Conservation (phyloP, 306 rosid genomes). For the Mimosa bimucronata region DNA sequence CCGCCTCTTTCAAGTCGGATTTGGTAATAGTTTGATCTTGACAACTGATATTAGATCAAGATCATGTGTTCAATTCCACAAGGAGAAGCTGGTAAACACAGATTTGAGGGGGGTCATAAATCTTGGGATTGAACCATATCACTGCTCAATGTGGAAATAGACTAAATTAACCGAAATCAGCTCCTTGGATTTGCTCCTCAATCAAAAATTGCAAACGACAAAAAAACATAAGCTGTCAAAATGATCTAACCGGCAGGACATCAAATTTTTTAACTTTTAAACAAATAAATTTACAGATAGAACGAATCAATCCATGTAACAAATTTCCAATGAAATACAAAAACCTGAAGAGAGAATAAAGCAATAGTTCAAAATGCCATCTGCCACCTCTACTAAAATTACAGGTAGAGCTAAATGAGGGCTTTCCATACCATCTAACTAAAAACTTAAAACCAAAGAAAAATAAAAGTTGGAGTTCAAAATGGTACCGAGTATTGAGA, state of each 20-base stretch:
- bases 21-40: neutral
- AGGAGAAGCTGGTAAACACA: neutral
- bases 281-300: neutral
- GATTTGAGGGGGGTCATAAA: neutral
- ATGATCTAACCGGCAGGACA: conserved; percentile 4
- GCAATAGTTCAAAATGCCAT: neutral
- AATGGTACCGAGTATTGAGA: conserved; percentile 51
- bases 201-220: conserved; percentile 11
- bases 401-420: neutral
- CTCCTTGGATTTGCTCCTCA: neutral
- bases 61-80: neutral
- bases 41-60: neutral
- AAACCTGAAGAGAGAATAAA: neutral
- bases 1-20: neutral
- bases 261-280: neutral
- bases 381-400: neutral
- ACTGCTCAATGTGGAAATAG: neutral
- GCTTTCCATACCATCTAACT: neutral
- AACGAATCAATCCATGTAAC: neutral
- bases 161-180: neutral
- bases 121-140: neutral
- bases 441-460: neutral
- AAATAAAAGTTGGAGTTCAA: neutral
- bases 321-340: neutral
- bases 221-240: conserved; percentile 11